phyloP scores from a whole-genome alignment of 1,284 basidiomycete genomes.

The Trametes polyzona region DNA sequence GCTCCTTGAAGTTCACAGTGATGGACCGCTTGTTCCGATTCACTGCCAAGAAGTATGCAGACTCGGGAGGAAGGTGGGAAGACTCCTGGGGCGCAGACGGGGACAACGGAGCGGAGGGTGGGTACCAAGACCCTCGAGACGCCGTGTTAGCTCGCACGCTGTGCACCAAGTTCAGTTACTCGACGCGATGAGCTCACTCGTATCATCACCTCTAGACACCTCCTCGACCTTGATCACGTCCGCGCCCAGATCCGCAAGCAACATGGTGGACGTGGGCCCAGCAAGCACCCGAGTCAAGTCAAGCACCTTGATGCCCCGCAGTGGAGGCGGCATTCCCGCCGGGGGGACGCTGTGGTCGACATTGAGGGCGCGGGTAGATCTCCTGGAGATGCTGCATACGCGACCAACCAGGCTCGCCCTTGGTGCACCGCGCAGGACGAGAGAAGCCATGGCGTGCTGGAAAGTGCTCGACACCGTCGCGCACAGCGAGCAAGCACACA shows the following conservation, averaged over 20 bases:
- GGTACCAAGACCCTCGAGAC: slow-evolving; percentile 73
- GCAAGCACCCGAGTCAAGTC: slow-evolving; percentile 90
- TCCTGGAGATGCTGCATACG: not conserved
- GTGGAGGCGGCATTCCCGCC: slow-evolving; percentile 73
- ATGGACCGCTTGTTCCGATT: slow-evolving; percentile 92
- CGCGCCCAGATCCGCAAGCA: slow-evolving; percentile 86
- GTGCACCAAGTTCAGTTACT: slow-evolving; percentile 17
- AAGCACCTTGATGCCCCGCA: slow-evolving; percentile 79
- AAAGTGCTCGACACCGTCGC: slow-evolving; percentile 1
- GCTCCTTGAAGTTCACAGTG: slow-evolving; percentile 85
- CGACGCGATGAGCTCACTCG: slow-evolving; percentile 54
- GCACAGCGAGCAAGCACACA: not conserved
- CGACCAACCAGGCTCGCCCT: not conserved
- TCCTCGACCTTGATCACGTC: slow-evolving; percentile 94
- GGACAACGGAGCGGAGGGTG: slow-evolving; percentile 72
- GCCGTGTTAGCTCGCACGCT: slow-evolving; percentile 10
- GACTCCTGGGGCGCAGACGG: slow-evolving; percentile 54
- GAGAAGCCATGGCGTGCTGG: slow-evolving; percentile 9
- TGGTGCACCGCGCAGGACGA: not conserved
- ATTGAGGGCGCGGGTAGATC: slow-evolving; percentile 5
- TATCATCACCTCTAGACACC: slow-evolving; percentile 85
- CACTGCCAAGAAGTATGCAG: slow-evolving; percentile 89
- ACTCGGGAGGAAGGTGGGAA: slow-evolving; percentile 82
- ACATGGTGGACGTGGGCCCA: slow-evolving; percentile 89
- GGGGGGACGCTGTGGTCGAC: slow-evolving; percentile 9